A percentile compares a stretch with the other conserved stretches of the same genome.
Evolutionary conservation across 2,329 filamentous ascomycete genomes (phyloP).

Genomic region (Emergomyces africanus): DNA sequence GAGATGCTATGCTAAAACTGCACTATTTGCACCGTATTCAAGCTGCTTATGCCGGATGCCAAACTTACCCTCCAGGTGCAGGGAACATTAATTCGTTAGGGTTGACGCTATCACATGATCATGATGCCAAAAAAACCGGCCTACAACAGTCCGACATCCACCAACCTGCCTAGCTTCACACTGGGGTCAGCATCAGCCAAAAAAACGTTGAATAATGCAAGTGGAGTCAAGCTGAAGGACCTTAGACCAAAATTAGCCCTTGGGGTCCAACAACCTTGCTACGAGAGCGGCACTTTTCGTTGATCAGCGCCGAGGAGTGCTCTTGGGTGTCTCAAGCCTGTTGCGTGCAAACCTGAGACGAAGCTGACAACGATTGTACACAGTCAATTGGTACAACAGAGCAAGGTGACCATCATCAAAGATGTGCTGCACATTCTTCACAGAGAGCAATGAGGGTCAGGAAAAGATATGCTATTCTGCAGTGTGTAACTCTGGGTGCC

Average conservation of each 20-base stretch:
- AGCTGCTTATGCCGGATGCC: neutral
- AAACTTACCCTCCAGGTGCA: neutral
- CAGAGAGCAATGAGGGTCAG: neutral
- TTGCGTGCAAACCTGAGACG: neutral
- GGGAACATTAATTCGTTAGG: neutral
- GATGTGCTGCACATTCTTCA: neutral
- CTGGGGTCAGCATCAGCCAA: too few species aligned
- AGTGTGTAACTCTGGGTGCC: neutral
- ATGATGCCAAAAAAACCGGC: neutral
- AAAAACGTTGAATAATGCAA: neutral
- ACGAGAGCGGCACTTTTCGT: neutral
- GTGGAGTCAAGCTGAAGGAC: neutral
- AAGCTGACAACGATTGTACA: neutral
- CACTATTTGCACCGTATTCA: neutral
- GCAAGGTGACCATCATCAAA: neutral
- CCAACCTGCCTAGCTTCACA: neutral
- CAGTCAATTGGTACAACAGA: too few species aligned
- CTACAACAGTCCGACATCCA: neutral
- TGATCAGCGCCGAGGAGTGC: neutral
- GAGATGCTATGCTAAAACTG: too few species aligned
- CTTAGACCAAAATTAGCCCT: neutral
- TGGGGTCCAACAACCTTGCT: neutral
- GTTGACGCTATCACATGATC: neutral
- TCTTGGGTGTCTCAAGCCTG: neutral
- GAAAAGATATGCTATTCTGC: neutral